A percentile compares a stretch with the other conserved stretches of the same genome.
These are phyloP conservation scores for Alternaria triticimaculans DNA, from an alignment of 2,329 filamentous ascomycete genomes.

Conservation along the genomic window DNA sequence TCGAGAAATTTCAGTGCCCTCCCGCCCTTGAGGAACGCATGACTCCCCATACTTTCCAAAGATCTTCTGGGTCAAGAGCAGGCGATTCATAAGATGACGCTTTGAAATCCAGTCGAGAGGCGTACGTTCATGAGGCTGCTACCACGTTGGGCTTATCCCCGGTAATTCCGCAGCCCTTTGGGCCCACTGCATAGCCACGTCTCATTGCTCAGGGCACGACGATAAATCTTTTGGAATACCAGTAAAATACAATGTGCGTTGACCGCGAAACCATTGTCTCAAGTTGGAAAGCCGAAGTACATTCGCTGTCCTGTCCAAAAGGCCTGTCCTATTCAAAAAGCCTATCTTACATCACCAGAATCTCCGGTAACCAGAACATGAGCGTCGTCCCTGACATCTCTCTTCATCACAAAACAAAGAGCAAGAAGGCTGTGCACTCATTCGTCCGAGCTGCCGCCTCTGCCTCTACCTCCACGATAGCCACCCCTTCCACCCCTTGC, in stretches of 20 bases:
- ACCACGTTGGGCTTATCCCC: conserved; percentile 11
- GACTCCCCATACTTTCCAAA: not conserved
- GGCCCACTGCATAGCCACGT: not conserved
- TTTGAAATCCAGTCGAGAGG: conserved; percentile 6
- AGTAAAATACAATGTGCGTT: not conserved
- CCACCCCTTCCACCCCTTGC: not conserved
- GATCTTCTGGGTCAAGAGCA: not conserved
- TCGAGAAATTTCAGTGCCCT: not conserved
- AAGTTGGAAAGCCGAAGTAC: not conserved
- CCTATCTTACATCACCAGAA: not conserved
- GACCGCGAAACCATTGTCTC: not conserved
- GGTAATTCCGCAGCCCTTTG: conserved; percentile 9
- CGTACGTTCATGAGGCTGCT: not conserved
- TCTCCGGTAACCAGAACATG: not conserved
- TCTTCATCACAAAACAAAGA: not conserved
- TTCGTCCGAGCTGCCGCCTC: not conserved
- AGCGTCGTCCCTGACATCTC: not conserved
- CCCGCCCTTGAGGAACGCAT: not conserved
- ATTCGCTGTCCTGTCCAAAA: not conserved
- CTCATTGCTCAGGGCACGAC: not conserved
- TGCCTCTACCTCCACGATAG: not conserved
- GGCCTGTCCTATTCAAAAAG: not conserved
- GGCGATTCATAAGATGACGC: not conserved
- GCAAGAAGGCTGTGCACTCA: not conserved
- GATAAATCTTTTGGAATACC: not conserved